Conservation (phyloP, 331 rosid genomes). For the Acacia pycnantha region DNA sequence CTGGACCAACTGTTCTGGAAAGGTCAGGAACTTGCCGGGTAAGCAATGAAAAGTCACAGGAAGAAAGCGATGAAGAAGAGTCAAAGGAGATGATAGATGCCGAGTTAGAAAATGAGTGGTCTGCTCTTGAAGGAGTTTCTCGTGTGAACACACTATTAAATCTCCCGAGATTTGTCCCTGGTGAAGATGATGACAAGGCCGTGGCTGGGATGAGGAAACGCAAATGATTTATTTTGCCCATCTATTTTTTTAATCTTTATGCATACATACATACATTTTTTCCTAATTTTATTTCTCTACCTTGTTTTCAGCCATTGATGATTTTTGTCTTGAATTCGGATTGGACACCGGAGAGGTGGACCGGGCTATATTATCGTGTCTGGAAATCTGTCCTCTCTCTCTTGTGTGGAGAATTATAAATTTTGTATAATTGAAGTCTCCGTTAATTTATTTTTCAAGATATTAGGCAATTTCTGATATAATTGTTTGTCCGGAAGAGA, state of each 20-base stretch:
- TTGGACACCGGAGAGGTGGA: conserved; percentile 54
- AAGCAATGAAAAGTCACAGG: conserved; percentile 6
- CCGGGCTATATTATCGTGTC: conserved; percentile 74
- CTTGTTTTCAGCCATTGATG: conserved; percentile 27
- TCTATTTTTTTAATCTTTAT: conserved; percentile 26
- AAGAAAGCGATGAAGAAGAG: conserved; percentile 37
- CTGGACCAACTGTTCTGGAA: conserved; percentile 35
- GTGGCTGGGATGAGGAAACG: conserved; percentile 30
- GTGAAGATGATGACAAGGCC: conserved; percentile 60
- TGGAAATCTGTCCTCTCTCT: conserved; percentile 55
- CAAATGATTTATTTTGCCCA: conserved; percentile 37
- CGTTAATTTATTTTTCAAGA: conserved; percentile 19
- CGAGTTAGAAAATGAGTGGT: conserved; percentile 71
- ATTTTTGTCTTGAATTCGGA: conserved; percentile 30
- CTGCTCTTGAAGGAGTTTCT: conserved; percentile 96
- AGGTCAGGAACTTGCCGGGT: conserved; percentile 61
- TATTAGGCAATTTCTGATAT: conserved; percentile 22
- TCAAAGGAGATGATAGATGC: conserved; percentile 38
- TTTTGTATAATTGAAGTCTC: conserved; percentile 57
- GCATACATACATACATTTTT: conserved; percentile 18
- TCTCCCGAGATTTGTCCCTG: conserved; percentile 88
- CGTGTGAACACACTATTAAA: conserved; percentile 91
- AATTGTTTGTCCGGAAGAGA: not conserved
- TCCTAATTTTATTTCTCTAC: conserved; percentile 17
- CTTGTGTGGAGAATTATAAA: conserved; percentile 30